phyloP scores from a whole-genome alignment of 805 yeast species.

The Pichia membranifaciens region DNA sequence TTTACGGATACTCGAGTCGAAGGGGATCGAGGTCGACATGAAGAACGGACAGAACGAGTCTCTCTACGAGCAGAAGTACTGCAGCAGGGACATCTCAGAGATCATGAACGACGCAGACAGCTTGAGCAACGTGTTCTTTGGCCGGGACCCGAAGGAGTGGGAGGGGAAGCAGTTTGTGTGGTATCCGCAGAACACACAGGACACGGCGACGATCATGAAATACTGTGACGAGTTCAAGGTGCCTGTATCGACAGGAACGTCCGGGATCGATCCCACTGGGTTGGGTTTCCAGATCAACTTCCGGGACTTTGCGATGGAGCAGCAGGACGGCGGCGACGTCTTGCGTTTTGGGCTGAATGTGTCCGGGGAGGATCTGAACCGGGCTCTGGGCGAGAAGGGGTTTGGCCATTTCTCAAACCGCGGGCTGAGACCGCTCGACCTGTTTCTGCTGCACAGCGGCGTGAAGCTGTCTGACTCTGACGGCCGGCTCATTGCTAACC shows the following conservation, averaged over 20 bases:
- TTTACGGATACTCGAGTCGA: conserved; percentile 21
- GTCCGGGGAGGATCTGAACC: background rate
- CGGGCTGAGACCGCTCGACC: conserved; percentile 15
- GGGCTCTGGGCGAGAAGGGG: conserved; percentile 5
- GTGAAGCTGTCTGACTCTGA: conserved; percentile 6
- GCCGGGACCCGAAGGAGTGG: conserved; percentile 16
- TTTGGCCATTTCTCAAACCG: background rate
- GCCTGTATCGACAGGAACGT: conserved; percentile 19
- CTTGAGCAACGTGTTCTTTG: conserved; percentile 20
- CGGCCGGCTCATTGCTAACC: conserved; percentile 11
- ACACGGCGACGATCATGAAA: conserved; percentile 20
- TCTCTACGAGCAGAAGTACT: conserved; percentile 11
- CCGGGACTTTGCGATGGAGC: conserved; percentile 14
- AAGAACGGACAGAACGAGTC: conserved; percentile 15
- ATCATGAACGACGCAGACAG: conserved; percentile 19
- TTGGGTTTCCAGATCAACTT: conserved; percentile 15
- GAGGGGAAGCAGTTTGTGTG: conserved; percentile 16
- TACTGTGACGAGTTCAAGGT: conserved; percentile 25
- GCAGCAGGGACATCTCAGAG: conserved; percentile 19
- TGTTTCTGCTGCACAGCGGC: conserved; percentile 20
- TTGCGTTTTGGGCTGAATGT: background rate
- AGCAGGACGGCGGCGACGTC: conserved; percentile 5
- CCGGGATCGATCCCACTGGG: conserved; percentile 9
- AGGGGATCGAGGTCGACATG: conserved; percentile 18
- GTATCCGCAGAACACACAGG: conserved; percentile 20